Evolutionary conservation across 2,329 filamentous ascomycete genomes (phyloP), one percentile per base, ranked within the genome.

Genomic region (Colletotrichum caudatum): DNA sequence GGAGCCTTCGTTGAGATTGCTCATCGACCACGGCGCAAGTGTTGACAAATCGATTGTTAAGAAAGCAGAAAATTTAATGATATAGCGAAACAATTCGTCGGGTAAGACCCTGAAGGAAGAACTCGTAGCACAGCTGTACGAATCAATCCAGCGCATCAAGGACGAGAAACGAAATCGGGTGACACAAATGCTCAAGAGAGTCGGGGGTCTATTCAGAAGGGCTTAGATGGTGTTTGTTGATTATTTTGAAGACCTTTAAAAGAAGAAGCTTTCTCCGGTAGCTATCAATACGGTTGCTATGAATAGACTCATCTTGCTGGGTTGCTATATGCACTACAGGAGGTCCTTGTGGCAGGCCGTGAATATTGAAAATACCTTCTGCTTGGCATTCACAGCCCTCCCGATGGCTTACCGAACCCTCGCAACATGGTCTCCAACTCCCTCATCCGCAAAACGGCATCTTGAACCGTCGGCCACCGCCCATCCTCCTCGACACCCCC

Each of bases 371-470:
- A 20, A 3, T 26, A 6, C 26, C 12, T 6, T 16, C 23, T 16
- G 12, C 16, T 14, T 51, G 23, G 23, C 12, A 12, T 5, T 37
- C 53, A 37, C 18, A 18, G 12, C 14, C 5, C 18, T 37, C 5
- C 23, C 7, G 9, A 35, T 18, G n/a, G 29, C 63, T 12, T 20
- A 2, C 20, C 41, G 9, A 50, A 66, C 5, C 35, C 16, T 8
- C 26, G 18, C 18, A 82, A 61, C 1, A 82, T 12, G 0, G 48
- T 76, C 63, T 85, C 82, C 37, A 89, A 71, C 78, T 87, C 81
- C 75, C 81, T 78, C 76, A 87, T 86, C n/a, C 87, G 79, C 73
- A 76, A 76, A 4, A 86, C 74, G 0, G 86, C 87, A 66, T 82
- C 80, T 0, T 78, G 77, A 73, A 87, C 82, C 0, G 80, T 81